phyloP scores from a whole-genome alignment of 768 basidiomycete genomes.

The Suillus alpinus region DNA sequence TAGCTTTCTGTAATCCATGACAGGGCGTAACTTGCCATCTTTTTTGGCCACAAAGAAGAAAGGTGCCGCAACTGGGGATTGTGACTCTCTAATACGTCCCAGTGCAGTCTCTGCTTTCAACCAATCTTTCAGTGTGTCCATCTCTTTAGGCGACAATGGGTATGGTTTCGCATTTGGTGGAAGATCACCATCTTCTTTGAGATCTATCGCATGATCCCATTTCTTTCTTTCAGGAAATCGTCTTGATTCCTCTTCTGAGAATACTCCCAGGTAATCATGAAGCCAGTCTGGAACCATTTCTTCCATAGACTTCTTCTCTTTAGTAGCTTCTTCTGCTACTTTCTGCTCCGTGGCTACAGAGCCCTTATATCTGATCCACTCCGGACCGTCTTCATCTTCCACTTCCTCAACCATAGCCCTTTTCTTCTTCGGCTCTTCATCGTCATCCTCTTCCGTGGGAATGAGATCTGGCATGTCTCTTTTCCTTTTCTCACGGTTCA shows the following conservation, averaged over 20 bases:
- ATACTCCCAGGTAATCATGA: not conserved
- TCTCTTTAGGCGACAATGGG: not conserved
- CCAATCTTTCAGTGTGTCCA: conserved; percentile 1
- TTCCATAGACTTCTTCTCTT: not conserved
- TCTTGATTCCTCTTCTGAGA: conserved; percentile 2
- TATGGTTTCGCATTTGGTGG: not conserved
- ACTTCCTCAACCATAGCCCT: not conserved
- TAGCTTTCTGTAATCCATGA: conserved; percentile 16
- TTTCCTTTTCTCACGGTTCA: not conserved
- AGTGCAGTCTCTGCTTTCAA: conserved; percentile 8
- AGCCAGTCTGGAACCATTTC: not conserved
- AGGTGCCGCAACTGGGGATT: conserved; percentile 9
- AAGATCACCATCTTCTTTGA: not conserved
- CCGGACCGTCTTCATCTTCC: not conserved
- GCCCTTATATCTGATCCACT: not conserved
- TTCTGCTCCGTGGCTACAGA: not conserved
- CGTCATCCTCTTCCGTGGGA: not conserved
- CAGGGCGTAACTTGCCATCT: conserved; percentile 10
- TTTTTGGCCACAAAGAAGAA: conserved; percentile 11
- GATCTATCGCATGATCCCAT: conserved; percentile 10
- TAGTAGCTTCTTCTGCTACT: not conserved
- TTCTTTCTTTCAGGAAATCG: not conserved
- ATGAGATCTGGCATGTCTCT: not conserved
- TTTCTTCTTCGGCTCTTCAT: fast-evolving
- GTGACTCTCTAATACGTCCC: conserved; percentile 12